These are phyloP conservation scores for Agrocybe praecox DNA, from an alignment of 768 basidiomycete genomes.

Conservation along the genomic window DNA sequence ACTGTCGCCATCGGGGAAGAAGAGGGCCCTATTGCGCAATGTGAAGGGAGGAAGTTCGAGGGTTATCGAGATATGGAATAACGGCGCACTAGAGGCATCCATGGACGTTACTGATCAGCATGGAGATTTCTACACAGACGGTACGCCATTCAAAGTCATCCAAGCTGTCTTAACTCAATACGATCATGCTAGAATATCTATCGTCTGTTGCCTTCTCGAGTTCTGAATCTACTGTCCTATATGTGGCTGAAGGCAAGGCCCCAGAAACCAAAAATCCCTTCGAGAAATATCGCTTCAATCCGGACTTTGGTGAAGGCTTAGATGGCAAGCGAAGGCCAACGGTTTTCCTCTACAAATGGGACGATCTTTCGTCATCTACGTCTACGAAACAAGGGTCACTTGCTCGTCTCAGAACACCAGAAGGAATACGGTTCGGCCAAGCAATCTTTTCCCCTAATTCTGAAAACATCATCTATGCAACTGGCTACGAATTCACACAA, in stretches of 20 bases:
- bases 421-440: conserved; percentile 51
- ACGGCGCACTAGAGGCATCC: conserved; percentile 42
- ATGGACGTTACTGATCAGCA: conserved; percentile 62
- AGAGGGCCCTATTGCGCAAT: conserved; percentile 49
- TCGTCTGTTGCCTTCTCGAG: conserved; percentile 56
- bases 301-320: conserved; percentile 68
- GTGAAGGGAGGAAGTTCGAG: conserved; percentile 35
- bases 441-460: conserved; percentile 48
- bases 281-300: conserved; percentile 54
- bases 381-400: conserved; percentile 4
- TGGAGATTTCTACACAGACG: conserved; percentile 64
- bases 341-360: conserved; percentile 58
- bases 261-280: conserved; percentile 31
- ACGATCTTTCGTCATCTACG: conserved; percentile 12
- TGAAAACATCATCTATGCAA: conserved; percentile 48
- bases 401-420: conserved; percentile 15
- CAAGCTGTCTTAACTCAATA: background rate
- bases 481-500: conserved; percentile 59
- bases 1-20: conserved; percentile 41
- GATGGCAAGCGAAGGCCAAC: conserved; percentile 51
- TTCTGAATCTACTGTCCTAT: conserved; percentile 53
- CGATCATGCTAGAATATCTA: conserved; percentile 43
- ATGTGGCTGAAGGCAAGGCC: conserved; percentile 59
- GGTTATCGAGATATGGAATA: conserved; percentile 63
- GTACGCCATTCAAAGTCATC: conserved; percentile 28